These are phyloP conservation scores for Phialemoniopsis sp. DNA, from an alignment of 2,329 filamentous ascomycete species.

Conservation along the genomic window DNA sequence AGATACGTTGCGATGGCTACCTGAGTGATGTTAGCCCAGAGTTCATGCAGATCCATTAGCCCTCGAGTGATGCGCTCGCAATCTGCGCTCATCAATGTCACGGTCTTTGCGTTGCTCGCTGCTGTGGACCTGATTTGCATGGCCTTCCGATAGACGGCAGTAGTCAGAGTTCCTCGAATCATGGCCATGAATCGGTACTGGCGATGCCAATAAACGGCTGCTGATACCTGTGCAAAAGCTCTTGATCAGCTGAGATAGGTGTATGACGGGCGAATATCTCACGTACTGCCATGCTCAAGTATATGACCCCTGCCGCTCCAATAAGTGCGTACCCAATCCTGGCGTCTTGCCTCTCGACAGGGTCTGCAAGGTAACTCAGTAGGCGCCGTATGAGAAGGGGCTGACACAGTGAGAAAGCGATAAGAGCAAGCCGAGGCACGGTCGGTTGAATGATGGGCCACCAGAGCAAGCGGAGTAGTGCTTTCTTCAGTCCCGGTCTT, in stretches of 20 bases:
- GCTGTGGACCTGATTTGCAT: constrained; percentile 20
- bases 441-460: constrained; percentile 1
- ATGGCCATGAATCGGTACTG: constrained; percentile 25
- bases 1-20: constrained; percentile 26
- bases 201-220: constrained; percentile 24
- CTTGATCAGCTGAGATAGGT: constrained; percentile 5
- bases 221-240: constrained; percentile 16
- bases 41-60: constrained; percentile 26
- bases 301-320: constrained; percentile 2
- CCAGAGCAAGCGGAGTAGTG: neutral
- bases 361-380: neutral
- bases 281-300: constrained; percentile 3
- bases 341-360: neutral
- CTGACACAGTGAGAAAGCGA: constrained; percentile 5
- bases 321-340: constrained; percentile 3
- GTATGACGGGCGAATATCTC: neutral
- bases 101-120: constrained; percentile 24
- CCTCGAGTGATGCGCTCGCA: constrained; percentile 30
- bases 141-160: constrained; percentile 26
- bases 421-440: constrained; percentile 3
- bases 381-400: constrained; percentile 3
- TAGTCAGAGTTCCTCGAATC: constrained; percentile 22
- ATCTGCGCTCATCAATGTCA: constrained; percentile 37
- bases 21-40: constrained; percentile 30
- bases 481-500: too few relatives aligned